A percentile compares a stretch with the other conserved stretches of the same genome.
Evolutionary conservation across 2,329 filamentous ascomycete genomes (phyloP).

Genomic region (Arthrobotrys iridis): DNA sequence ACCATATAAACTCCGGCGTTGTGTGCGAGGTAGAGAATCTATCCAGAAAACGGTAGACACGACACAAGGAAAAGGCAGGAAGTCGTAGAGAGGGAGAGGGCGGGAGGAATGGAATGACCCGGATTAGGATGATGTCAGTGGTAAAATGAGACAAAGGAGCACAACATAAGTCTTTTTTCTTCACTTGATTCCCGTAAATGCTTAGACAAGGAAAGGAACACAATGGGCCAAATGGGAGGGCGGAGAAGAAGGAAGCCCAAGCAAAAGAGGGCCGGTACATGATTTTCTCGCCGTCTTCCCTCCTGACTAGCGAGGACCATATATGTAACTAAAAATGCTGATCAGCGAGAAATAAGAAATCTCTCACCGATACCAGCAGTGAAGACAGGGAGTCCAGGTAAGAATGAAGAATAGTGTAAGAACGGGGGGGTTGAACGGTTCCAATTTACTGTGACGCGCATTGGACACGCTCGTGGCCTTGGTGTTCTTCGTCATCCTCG

Average conservation of each 20-base stretch:
- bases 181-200: constrained; percentile 29
- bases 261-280: constrained; percentile 4
- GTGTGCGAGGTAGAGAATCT: constrained; percentile 53
- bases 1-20: constrained; percentile 54
- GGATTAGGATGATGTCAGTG: constrained; percentile 17
- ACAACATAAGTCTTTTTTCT: constrained; percentile 33
- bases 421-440: neutral
- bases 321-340: constrained; percentile 4
- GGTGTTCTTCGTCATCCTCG: constrained; percentile 78
- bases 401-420: neutral
- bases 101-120: neutral
- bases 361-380: neutral
- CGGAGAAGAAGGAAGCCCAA: neutral
- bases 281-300: neutral
- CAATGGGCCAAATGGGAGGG: neutral
- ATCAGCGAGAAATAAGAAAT: neutral
- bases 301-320: constrained; percentile 1
- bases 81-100: constrained; percentile 6
- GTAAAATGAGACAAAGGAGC: constrained; percentile 5
- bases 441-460: constrained; percentile 81
- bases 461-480: constrained; percentile 80
- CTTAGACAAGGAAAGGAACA: constrained; percentile 16
- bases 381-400: neutral
- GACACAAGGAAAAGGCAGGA: constrained; percentile 19
- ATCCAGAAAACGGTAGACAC: constrained; percentile 49